A percentile compares a stretch with the other conserved stretches of the same genome.
Evolutionary conservation across 306 rosid species (phyloP).

Genomic region (Prunus armeniaca): DNA sequence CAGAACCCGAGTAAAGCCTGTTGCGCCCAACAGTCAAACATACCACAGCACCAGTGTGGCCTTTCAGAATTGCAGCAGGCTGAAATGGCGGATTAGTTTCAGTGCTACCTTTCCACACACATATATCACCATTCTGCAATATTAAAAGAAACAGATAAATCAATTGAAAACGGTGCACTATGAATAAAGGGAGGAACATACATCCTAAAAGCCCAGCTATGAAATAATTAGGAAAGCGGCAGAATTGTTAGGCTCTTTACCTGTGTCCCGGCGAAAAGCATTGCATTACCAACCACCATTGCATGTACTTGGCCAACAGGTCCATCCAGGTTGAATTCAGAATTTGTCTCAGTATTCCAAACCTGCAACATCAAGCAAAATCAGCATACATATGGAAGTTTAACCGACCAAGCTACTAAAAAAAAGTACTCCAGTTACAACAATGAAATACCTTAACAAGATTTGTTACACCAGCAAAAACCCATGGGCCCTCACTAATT

Average conservation of each 20-base stretch:
- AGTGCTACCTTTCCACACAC: slow-evolving; percentile 36
- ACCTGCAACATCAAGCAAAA: slow-evolving; percentile 33
- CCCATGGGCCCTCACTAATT: slow-evolving; percentile 43
- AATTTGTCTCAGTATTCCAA: slow-evolving; percentile 34
- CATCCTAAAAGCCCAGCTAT: neutral
- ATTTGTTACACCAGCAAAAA: slow-evolving; percentile 42
- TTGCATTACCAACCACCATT: slow-evolving; percentile 32
- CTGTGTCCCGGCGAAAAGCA: slow-evolving; percentile 44
- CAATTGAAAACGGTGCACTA: neutral
- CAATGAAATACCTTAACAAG: slow-evolving; percentile 33
- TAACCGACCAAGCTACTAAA: too few relatives aligned
- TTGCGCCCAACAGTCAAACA: slow-evolving; percentile 30
- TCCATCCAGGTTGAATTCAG: slow-evolving; percentile 33
- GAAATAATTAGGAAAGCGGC: neutral
- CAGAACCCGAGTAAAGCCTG: slow-evolving; percentile 39
- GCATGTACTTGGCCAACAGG: slow-evolving; percentile 37
- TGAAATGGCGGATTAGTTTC: slow-evolving; percentile 29
- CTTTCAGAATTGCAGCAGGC: slow-evolving; percentile 22
- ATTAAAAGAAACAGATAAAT: neutral
- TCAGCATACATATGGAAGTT: neutral
- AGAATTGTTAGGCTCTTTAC: slow-evolving; percentile 15
- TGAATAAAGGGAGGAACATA: neutral
- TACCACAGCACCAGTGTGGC: slow-evolving; percentile 28
- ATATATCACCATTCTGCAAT: slow-evolving; percentile 34
- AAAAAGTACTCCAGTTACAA: neutral